These are phyloP conservation scores for Stephanodiscus minutulus DNA, from an alignment of 108 stramenopile genomes.

Conservation along the genomic window DNA sequence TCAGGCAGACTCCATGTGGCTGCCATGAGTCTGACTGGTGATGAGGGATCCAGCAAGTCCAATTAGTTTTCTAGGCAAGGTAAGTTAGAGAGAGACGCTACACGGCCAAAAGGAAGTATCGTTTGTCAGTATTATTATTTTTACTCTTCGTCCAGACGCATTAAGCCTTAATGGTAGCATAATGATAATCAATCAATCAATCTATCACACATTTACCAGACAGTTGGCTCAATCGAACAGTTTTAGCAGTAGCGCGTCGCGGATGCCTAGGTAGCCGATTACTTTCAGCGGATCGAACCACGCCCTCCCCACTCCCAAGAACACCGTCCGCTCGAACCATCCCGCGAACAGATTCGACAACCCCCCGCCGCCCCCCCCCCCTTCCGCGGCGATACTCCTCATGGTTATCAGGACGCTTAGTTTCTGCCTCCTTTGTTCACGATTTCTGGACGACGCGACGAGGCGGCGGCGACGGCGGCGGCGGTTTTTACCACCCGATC, in stretches of 20 bases:
- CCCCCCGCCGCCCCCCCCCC: constrained; percentile 74
- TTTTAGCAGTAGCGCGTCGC: constrained; percentile 76
- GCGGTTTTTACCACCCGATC: neutral
- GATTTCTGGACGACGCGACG: constrained; percentile 33
- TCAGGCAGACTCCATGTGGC: no score
- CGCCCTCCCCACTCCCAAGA: constrained; percentile 78
- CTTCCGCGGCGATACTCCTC: constrained; percentile 62
- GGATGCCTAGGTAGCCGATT: constrained; percentile 75
- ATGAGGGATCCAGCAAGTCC: no score
- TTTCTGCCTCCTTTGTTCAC: constrained; percentile 29
- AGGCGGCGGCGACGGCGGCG: constrained; percentile 14
- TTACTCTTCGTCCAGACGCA: no score
- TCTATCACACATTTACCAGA: no score
- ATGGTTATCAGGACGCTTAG: constrained; percentile 57
- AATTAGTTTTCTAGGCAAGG: no score
- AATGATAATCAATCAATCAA: no score
- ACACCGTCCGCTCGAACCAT: constrained; percentile 78
- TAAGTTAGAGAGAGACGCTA: no score
- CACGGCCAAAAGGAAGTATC: no score
- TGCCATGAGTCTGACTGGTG: no score
- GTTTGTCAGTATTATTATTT: no score
- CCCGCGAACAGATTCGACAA: constrained; percentile 75
- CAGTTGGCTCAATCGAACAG: constrained; percentile 58
- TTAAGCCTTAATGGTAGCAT: no score
- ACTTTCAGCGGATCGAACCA: constrained; percentile 84